These are phyloP conservation scores for Climacium dendroides DNA, from an alignment of 225 moss, liverwort and hornwort genomes.

Conservation along the genomic window DNA sequence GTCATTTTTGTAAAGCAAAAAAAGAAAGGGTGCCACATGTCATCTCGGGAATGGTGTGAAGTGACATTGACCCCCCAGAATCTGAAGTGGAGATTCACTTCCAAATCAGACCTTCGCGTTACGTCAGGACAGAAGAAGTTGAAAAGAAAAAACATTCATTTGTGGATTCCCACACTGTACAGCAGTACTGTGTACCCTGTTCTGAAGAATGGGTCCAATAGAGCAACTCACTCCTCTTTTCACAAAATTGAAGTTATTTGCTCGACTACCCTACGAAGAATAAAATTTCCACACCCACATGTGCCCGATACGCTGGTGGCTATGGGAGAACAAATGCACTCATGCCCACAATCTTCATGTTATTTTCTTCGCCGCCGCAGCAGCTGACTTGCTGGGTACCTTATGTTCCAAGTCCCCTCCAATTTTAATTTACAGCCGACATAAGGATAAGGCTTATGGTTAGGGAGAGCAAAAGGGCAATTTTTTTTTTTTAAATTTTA, in stretches of 20 bases:
- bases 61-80: too few relatives aligned
- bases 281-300: not conserved
- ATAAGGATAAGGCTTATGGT: not conserved
- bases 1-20: too few relatives aligned
- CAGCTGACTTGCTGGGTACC: too few relatives aligned
- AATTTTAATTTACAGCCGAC: not conserved
- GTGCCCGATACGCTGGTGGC: not conserved
- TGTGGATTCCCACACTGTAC: not conserved
- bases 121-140: not conserved
- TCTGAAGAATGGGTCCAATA: not conserved
- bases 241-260: not conserved
- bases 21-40: too few relatives aligned
- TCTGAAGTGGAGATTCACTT: not conserved
- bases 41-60: too few relatives aligned
- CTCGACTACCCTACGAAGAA: not conserved
- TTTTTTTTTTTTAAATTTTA: too few relatives aligned
- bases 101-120: not conserved
- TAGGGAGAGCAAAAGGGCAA: too few relatives aligned
- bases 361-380: too few relatives aligned
- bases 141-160: not conserved
- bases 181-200: not conserved
- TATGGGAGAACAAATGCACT: not conserved
- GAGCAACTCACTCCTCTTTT: not conserved
- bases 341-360: not conserved
- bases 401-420: not conserved